Evolutionary conservation across 345 rosid species (phyloP), one percentile per base, ranked within the genome.

Genomic region (Gossypium longicalyx): DNA sequence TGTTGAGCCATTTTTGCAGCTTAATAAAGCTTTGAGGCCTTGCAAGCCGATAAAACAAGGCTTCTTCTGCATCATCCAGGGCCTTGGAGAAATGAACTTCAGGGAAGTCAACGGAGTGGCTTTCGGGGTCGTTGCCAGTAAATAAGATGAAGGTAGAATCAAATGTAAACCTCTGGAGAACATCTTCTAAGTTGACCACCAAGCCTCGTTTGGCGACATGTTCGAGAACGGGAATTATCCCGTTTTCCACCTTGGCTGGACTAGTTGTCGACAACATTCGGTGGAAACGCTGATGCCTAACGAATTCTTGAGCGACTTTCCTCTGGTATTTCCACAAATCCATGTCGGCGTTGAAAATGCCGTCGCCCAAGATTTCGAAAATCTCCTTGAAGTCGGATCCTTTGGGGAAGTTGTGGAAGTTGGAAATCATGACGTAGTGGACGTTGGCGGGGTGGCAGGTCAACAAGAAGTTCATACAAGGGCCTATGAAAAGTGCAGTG

Each of bases 51-150:
- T 61, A 27, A 61, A 61, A 61, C 10, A 61, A 27, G 1, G 65
- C 65, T 61, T 61, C 65, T 27, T 61, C 65, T 2, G 65, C 65
- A 27, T 61, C 44, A 27, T 61, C 65, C 65, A 61, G 29, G 65
- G 65, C 65, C 65, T 61, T 29, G 19, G 44, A 27, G 44, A 61
- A 61, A 27, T 0, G 43, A 29, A 27, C 65, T 61, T 61, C 43
- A 0, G 65, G 65, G 65, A 61, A 29, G 34, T 61, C 44, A 43
- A 27, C 9, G 0, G 65, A 61, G 44, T 27, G 65, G 19, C 43
- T 6, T 27, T 34, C 44, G 3, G 65, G 65, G 65, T 61, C n/a
- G 19, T 27, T 25, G 12, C 65, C 65, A 29, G 65, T 61, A 13
- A 61, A 3, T 3, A 61, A 61, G 10, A 61, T 61, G 19, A 41